phyloP scores from a whole-genome alignment of 352 stramenopile species.

The Albugo candida region DNA sequence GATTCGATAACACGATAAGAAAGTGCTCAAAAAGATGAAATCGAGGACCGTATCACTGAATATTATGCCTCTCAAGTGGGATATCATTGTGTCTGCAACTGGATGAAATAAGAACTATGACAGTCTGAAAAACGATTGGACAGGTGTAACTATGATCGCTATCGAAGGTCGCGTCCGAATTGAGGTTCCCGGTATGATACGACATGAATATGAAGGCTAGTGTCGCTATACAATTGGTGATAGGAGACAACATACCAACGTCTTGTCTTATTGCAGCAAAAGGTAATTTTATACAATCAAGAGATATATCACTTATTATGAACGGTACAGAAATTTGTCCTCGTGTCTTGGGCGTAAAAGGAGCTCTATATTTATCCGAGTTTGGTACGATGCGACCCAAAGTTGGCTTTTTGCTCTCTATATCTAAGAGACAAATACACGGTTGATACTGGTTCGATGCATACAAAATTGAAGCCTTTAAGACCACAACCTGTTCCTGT shows the following conservation, averaged over 20 bases:
- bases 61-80: constrained; percentile 65
- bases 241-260: constrained; percentile 95
- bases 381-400: constrained; percentile 87
- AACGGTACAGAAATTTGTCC: constrained; percentile 43
- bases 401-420: constrained; percentile 78
- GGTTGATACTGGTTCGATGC: constrained; percentile 85
- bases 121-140: constrained; percentile 74
- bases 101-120: constrained; percentile 45
- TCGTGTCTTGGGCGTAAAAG: constrained; percentile 38
- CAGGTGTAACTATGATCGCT: constrained; percentile 75
- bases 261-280: constrained; percentile 52
- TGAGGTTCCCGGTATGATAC: constrained; percentile 86
- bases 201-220: constrained; percentile 84
- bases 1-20: constrained; percentile 30
- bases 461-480: constrained; percentile 52
- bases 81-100: constrained; percentile 38
- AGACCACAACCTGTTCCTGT: constrained; percentile 84
- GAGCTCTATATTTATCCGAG: constrained; percentile 55
- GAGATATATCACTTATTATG: constrained; percentile 36
- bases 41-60: constrained; percentile 39
- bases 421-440: constrained; percentile 95
- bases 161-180: constrained; percentile 87
- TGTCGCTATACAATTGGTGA: constrained; percentile 97
- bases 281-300: constrained; percentile 36
- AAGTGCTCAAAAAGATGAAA: constrained; percentile 33